Base-by-base conservation (phyloP, 805 yeast genomes). In the Yamadazyma takamatsuzukensis region DNA sequence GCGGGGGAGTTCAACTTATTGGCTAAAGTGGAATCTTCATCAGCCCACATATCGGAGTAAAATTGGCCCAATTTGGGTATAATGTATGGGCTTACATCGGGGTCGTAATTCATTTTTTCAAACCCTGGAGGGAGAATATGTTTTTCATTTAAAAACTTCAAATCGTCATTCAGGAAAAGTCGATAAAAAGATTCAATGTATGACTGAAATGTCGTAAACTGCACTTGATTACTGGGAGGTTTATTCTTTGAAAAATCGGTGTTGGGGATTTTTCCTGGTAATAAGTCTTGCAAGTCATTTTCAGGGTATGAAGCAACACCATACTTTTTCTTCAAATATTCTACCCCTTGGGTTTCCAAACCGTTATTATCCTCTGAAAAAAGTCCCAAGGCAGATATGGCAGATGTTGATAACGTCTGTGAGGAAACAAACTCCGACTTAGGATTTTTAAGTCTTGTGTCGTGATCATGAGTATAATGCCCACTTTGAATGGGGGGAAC, bases 301-400 rank as follows among this genome's bases (percentile, higher is more conserved):
- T 79, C 74, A 0, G 98, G 98, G 53, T 78, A 93, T n/a, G 89
- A 78, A 0, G 93, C 84, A 11, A 93, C 98, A 3, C 84, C 96
- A 48, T 80, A 87, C 53, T 82, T 83, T 43, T 70, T 70, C 51
- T 83, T 83, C 37, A 83, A 56, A 47, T 74, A 85, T 29, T 84
- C 95, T 25, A 75, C 78, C 5, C 87, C 87, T n/a, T 76, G 76
- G 12, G 76, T 70, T 37, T 76, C 81, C 14, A 76, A 51, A 1
- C 83, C 83, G 29, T 76, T 69, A 18, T 57, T 62, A 32, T 71
- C 70, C 31, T 82, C 89, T 6, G 76, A 68, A 42, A 76, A 85
- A 15, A 85, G 58, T 0, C 85, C 87, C 33, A 85, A 56, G 19
- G 72, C 74, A 3, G 74, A 69, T 10, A 66, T 56, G 0, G 87